Base-by-base conservation (phyloP, 768 basidiomycete species). In the Leucosporidium scottii region DNA sequence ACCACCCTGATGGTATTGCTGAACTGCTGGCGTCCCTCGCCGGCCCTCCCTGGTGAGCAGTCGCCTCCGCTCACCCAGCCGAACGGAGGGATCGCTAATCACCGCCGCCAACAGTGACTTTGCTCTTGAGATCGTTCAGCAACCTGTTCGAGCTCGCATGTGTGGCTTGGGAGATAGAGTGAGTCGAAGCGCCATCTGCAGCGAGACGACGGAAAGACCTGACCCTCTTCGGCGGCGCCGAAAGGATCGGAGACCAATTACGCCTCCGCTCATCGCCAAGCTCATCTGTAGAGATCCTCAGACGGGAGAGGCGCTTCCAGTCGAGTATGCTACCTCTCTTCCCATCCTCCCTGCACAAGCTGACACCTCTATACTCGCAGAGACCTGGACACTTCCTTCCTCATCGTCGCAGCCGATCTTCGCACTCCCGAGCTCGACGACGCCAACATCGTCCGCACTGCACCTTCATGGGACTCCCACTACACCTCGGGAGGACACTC, bases 121-220 rank as follows among this genome's bases (percentile, higher is more conserved):
- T 78, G 85, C 86, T 20, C 83, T 94, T 51, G 87, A 90, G 72
- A 84, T 93, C 74, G 84, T 90, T 4, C 93, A 96, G 77, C 85
- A 93, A 74, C 93, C 93, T 50, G 78, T 90, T 57, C 85, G 93
- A 53, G 93, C 93, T 59, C 85, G 93, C 71, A 93, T 93, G 87
- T 94, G 93, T 77, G 93, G 93, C 17, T 93, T 94, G 78, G 93
- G 93, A 55, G 91, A 96, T 82, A 94, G 93, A 82, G 92, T 91
- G 73, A 67, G 82, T 75, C 17, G 5, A n/a, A 9, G 27, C 12
- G 51, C 7, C n/a, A 15, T 10, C 3, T 27, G 23, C 8, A 9
- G 23, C 51, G 10, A n/a, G 51, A 10, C 5, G 51, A 27, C 3
- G 8, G 21, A 2, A 53, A 44, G 34, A 17, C 3, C 31, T 56